Evolutionary conservation across 441 rosid genomes (phyloP).

Genomic region (Kokia cookei): DNA sequence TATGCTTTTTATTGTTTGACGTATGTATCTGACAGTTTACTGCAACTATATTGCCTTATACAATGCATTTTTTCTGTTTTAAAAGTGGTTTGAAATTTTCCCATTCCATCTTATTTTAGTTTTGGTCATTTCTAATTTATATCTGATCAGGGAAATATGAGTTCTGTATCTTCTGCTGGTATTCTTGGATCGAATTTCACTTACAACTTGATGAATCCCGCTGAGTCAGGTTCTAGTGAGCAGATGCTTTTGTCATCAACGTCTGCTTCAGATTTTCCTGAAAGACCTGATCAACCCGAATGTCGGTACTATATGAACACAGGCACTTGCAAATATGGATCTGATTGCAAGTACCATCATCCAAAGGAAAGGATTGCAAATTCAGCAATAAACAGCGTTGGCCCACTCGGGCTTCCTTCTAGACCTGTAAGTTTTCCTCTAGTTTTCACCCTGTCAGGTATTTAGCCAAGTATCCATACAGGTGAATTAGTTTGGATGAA

Average conservation of each 20-base stretch:
- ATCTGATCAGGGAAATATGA: conserved; percentile 33
- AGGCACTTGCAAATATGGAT: conserved; percentile 75
- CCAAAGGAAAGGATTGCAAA: conserved; percentile 42
- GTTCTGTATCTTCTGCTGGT: conserved; percentile 29
- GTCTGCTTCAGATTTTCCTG: conserved; percentile 30
- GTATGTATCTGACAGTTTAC: not conserved
- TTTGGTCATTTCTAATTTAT: not conserved
- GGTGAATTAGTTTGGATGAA: not conserved
- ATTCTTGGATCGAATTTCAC: conserved; percentile 31
- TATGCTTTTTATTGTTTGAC: not conserved
- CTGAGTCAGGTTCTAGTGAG: conserved; percentile 29
- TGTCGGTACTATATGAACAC: conserved; percentile 70
- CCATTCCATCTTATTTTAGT: too few relatives aligned
- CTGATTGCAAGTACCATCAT: conserved; percentile 75
- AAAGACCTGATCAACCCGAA: conserved; percentile 66
- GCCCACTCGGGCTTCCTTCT: conserved; percentile 50
- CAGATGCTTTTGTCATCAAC: conserved; percentile 31
- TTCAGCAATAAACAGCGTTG: conserved; percentile 27
- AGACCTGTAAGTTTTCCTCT: conserved; percentile 57
- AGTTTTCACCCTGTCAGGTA: not conserved
- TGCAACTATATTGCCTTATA: not conserved
- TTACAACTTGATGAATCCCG: conserved; percentile 31
- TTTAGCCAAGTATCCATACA: not conserved
- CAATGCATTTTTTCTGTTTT: not conserved
- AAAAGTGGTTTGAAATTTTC: too few relatives aligned